Conservation (phyloP, 176 grass and related monocot species). For the Poa pratensis region DNA sequence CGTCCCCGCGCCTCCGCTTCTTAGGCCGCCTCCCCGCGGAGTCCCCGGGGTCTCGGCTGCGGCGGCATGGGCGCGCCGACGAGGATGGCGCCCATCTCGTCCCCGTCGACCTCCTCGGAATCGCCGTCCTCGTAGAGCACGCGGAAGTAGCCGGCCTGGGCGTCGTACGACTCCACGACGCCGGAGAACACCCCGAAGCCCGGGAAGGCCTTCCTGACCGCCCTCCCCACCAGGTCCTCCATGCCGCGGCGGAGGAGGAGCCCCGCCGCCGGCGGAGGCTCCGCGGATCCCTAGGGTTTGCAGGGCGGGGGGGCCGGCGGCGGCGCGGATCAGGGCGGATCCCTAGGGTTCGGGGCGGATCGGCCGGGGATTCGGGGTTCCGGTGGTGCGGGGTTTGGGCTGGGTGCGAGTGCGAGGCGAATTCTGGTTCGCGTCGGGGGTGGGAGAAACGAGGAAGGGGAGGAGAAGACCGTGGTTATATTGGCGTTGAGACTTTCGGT, state of each 20-base stretch:
- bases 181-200: slow-evolving; percentile 63
- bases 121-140: slow-evolving; percentile 91
- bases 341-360: slow-evolving; percentile 11
- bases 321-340: slow-evolving; percentile 40
- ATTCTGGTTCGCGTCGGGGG: not conserved
- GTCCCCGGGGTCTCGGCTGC: slow-evolving; percentile 15
- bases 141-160: slow-evolving; percentile 70
- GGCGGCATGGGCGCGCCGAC: slow-evolving; percentile 48
- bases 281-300: slow-evolving; percentile 52
- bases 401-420: not conserved
- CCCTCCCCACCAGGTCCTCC: slow-evolving; percentile 76
- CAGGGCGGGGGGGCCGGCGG: slow-evolving; percentile 19
- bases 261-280: not conserved
- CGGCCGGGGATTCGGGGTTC: slow-evolving; percentile 25
- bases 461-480: slow-evolving; percentile 33
- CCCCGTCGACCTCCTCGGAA: slow-evolving; percentile 81
- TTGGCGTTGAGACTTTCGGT: not conserved
- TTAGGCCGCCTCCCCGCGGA: slow-evolving; percentile 45
- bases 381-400: not conserved
- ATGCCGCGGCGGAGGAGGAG: slow-evolving; percentile 20
- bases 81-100: slow-evolving; percentile 73
- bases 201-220: slow-evolving; percentile 75
- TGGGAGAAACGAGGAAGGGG: not conserved
- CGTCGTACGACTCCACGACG: slow-evolving; percentile 80
- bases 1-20: slow-evolving; percentile 54